phyloP scores from a whole-genome alignment of 2,329 filamentous ascomycete species.

The Emmonsiellopsis sp. region DNA sequence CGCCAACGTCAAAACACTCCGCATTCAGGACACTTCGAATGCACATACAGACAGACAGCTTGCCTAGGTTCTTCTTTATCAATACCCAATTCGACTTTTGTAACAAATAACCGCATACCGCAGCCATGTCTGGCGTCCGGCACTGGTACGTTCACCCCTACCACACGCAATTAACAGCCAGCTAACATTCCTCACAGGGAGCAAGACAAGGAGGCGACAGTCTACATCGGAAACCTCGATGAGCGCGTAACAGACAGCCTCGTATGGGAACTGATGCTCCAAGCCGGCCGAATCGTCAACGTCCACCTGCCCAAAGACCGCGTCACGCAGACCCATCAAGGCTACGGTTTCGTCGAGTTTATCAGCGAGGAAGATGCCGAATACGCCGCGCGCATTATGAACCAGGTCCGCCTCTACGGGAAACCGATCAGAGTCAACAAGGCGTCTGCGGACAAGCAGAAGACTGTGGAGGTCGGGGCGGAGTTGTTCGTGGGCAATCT shows the following conservation, averaged over 20 bases:
- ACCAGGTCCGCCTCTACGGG: conserved; percentile 83
- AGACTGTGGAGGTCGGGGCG: conserved; percentile 84
- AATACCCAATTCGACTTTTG: too few relatives aligned
- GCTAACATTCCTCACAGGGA: conserved; percentile 52
- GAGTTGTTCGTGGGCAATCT: conserved; percentile 96
- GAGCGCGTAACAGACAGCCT: conserved; percentile 85
- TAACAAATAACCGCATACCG: neutral
- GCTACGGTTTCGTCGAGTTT: conserved; percentile 98
- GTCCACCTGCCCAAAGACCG: conserved; percentile 97
- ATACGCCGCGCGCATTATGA: conserved; percentile 94
- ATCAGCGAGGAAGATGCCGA: conserved; percentile 91
- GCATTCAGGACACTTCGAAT: too few relatives aligned
- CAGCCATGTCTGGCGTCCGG: conserved; percentile 57
- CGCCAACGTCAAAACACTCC: too few relatives aligned
- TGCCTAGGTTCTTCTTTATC: too few relatives aligned
- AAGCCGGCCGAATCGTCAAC: conserved; percentile 94
- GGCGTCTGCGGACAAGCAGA: conserved; percentile 84
- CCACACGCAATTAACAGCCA: neutral
- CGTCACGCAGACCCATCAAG: conserved; percentile 92
- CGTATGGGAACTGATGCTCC: conserved; percentile 96
- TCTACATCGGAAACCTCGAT: conserved; percentile 97
- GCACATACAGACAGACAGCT: too few relatives aligned
- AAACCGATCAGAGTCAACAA: conserved; percentile 98
- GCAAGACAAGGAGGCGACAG: conserved; percentile 95
- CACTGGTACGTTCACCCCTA: conserved; percentile 54